phyloP scores from a whole-genome alignment of 768 basidiomycete species.

The Pisolithus orientalis region DNA sequence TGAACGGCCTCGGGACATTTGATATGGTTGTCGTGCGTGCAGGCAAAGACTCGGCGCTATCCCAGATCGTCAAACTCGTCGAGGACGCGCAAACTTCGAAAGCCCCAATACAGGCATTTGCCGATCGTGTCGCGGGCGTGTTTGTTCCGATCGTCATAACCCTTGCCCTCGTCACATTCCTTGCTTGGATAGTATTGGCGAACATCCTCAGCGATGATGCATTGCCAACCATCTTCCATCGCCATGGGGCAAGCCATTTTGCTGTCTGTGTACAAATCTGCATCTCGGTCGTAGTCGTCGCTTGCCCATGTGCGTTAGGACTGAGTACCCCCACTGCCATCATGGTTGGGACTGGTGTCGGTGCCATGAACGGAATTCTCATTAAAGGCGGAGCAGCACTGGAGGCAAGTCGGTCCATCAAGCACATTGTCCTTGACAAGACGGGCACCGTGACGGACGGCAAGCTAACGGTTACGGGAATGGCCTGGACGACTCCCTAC shows the following conservation, averaged over 20 bases:
- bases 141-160: conserved; percentile 91
- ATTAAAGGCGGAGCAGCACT: conserved; percentile 96
- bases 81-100: conserved; percentile 98
- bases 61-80: conserved; percentile 94
- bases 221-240: conserved; percentile 81
- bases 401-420: conserved; percentile 82
- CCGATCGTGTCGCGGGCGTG: conserved; percentile 89
- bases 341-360: conserved; percentile 98
- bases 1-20: conserved; percentile 96
- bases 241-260: conserved; percentile 76
- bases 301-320: conserved; percentile 96
- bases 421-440: conserved; percentile 88
- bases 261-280: conserved; percentile 94
- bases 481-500: conserved; percentile 61
- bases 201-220: conserved; percentile 44
- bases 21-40: conserved; percentile 95
- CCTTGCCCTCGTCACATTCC: conserved; percentile 75
- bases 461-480: conserved; percentile 75
- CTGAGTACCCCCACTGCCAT: conserved; percentile 96
- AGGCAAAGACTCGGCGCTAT: conserved; percentile 91
- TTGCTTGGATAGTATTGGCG: conserved; percentile 76
- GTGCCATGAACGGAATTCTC: conserved; percentile 93
- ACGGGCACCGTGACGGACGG: conserved; percentile 96
- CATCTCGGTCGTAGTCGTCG: conserved; percentile 96
- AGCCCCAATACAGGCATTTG: conserved; percentile 96